Percentiles rank a stretch among this genome's conserved stretches.
Evolutionary conservation across 495 filamentous ascomycete genomes (phyloP).

Genomic region (Cryomyces minteri): DNA sequence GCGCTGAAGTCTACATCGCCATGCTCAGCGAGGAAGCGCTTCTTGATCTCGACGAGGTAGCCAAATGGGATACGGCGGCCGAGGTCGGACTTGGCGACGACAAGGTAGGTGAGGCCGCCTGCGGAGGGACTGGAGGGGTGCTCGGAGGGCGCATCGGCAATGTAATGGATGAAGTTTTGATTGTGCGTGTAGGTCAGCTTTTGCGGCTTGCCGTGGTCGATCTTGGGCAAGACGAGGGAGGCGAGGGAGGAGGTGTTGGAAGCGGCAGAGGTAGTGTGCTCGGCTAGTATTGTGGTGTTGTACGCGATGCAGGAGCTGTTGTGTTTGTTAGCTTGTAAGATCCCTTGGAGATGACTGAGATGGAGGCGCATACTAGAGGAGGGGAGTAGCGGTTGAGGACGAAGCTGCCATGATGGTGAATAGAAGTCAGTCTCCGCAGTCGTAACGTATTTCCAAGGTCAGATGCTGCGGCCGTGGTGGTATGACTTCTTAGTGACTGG

Average conservation of each 20-base stretch:
- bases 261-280: constrained; percentile 67
- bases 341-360: background rate
- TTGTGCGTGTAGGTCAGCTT: constrained; percentile 91
- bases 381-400: constrained; percentile 10
- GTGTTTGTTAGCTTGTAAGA: constrained; percentile 18
- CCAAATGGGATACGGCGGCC: constrained; percentile 83
- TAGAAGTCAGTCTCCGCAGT: too few species aligned
- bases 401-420: constrained; percentile 10
- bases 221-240: constrained; percentile 90
- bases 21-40: constrained; percentile 65
- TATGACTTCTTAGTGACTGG: too few species aligned
- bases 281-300: constrained; percentile 76
- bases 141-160: constrained; percentile 62
- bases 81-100: constrained; percentile 57
- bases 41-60: constrained; percentile 80
- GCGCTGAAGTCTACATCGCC: constrained; percentile 54
- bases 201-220: constrained; percentile 58
- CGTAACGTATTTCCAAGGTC: too few species aligned
- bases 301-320: constrained; percentile 77
- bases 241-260: constrained; percentile 67
- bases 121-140: constrained; percentile 33
- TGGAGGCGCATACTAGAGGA: constrained; percentile 7
- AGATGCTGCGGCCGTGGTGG: too few species aligned
- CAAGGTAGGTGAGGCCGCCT: constrained; percentile 69
- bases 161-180: constrained; percentile 86